phyloP scores from a whole-genome alignment of 768 basidiomycete genomes.

The Gelatoporia subvermispora region DNA sequence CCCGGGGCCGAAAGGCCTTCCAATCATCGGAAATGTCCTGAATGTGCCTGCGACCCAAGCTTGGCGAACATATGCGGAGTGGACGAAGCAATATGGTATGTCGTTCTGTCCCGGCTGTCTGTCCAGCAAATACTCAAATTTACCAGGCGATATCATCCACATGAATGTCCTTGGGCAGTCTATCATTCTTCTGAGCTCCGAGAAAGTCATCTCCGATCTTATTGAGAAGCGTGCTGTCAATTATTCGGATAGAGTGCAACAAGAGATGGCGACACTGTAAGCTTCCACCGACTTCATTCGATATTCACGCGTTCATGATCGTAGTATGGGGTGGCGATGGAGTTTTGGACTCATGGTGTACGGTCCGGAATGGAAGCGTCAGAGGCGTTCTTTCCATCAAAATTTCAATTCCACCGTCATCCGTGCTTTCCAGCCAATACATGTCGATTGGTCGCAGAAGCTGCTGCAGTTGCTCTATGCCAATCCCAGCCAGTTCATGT shows the following conservation, averaged over 20 bases:
- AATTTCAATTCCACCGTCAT: not conserved
- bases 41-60: constrained; percentile 18
- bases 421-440: not conserved
- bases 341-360: not conserved
- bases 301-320: not conserved
- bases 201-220: constrained; percentile 2
- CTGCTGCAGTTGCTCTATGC: too few species aligned
- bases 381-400: not conserved
- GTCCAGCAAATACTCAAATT: too few species aligned
- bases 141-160: constrained; percentile 8
- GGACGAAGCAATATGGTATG: constrained; percentile 13
- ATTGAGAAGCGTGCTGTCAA: constrained; percentile 10
- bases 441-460: not conserved
- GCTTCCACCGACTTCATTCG: not conserved
- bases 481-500: too few species aligned
- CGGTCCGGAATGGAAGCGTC: not conserved
- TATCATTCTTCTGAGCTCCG: constrained; percentile 4
- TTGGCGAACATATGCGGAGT: constrained; percentile 15
- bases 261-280: constrained; percentile 10
- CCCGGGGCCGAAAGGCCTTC: constrained; percentile 21
- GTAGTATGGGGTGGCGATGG: constrained; percentile 3
- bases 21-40: constrained; percentile 20
- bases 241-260: constrained; percentile 12
- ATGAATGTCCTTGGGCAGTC: constrained; percentile 4
- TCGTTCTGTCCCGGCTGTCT: too few species aligned